Base-by-base conservation (phyloP, 257 asterid genomes). In the Solanum chiquidenum region DNA sequence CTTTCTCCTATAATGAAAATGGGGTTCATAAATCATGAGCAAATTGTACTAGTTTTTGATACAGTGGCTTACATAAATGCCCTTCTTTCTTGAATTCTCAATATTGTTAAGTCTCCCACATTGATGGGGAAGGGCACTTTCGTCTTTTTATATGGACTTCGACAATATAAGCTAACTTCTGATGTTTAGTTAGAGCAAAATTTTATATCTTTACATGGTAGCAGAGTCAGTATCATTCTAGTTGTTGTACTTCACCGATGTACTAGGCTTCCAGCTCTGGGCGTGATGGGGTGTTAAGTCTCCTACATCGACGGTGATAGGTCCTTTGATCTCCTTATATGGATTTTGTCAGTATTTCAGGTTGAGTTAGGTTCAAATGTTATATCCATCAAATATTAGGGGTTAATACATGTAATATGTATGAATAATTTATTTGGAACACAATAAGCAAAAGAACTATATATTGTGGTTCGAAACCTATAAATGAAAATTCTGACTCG, bases 1-100 rank as follows among this genome's bases (percentile, higher is more conserved):
- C 5, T 82, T 82, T 82, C 86, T 82, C 86, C 90, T 85, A 68
- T 88, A 89, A 83, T 85, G 69, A 68, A 86, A 35, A 64, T 88
- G 64, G 86, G 58, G n/a, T 75, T 46, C 86, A 52, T 18, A 29
- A 79, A 85, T 55, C 69, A 84, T 84, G 88, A 84, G 77, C 0
- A 34, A 82, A 82, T 25, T 52, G 20, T 38, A 42, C 27, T 27
- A 27, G 34, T 37, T 75, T 29, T 27, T 46, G 42, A 44, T 49
- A 69, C 35, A n/a, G 38, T 86, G 5, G 68, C 68, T 46, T 80
- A 83, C 69, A 76, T 37, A 29, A 88, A 83, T 74, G 84, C 85
- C 89, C 49, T 74, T 18, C 16, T 74, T 11, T 21, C 33, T 75
- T 37, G 83, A 75, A 75, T 75, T 13, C 20, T 75, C 18, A 37